These are phyloP conservation scores for Epichloe sylvatica DNA, from an alignment of 2,329 filamentous ascomycete genomes.

Conservation along the genomic window DNA sequence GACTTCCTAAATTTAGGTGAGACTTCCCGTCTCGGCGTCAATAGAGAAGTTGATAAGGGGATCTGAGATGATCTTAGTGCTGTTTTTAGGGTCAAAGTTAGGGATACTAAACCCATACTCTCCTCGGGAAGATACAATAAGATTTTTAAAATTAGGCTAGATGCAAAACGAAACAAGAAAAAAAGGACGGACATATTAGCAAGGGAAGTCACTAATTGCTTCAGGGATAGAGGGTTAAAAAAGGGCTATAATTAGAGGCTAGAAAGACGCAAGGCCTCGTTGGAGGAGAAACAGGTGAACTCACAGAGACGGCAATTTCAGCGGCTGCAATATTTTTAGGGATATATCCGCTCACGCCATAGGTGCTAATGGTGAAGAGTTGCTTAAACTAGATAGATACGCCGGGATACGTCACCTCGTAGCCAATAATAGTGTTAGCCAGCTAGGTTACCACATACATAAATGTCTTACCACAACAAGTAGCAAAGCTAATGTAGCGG, in stretches of 20 bases:
- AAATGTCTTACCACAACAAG: constrained; percentile 30
- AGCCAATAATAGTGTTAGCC: constrained; percentile 41
- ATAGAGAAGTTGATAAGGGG: constrained; percentile 53
- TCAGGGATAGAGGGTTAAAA: not conserved
- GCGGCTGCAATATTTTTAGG: constrained; percentile 32
- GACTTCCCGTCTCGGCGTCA: constrained; percentile 35
- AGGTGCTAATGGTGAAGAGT: constrained; percentile 33
- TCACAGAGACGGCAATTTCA: constrained; percentile 45
- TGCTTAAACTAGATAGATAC: constrained; percentile 30
- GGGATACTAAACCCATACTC: constrained; percentile 39
- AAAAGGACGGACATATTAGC: not conserved
- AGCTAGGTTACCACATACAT: constrained; percentile 51
- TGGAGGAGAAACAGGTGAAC: constrained; percentile 13
- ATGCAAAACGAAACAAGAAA: not conserved
- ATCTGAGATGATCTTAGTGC: constrained; percentile 40
- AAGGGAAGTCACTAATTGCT: not conserved
- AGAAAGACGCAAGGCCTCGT: not conserved
- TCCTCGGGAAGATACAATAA: constrained; percentile 55
- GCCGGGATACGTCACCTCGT: constrained; percentile 37
- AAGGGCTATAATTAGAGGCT: not conserved
- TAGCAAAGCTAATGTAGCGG: constrained; percentile 47
- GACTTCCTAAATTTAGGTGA: constrained; percentile 42
- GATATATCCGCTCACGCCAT: constrained; percentile 28
- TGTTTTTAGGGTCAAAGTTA: constrained; percentile 28
- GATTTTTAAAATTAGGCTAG: constrained; percentile 45